phyloP scores from a whole-genome alignment of 306 rosid species.

The Prunus davidiana region DNA sequence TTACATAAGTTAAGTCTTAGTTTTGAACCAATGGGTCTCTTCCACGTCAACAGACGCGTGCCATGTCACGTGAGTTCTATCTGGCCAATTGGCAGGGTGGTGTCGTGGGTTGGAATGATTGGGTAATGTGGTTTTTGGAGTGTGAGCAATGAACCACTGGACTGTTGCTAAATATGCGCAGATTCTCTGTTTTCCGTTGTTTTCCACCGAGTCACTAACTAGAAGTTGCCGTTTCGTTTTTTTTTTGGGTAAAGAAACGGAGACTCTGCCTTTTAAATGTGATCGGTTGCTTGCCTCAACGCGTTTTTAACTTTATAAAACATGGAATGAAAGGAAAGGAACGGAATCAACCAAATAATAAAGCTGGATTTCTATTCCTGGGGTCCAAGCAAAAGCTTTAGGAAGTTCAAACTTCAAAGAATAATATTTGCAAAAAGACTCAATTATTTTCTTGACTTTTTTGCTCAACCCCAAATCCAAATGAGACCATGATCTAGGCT shows the following conservation, averaged over 20 bases:
- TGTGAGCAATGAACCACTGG: neutral
- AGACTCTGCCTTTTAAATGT: neutral
- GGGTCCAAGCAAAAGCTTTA: neutral
- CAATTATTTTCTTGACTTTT: neutral
- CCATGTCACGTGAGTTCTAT: neutral
- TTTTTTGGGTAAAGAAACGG: neutral
- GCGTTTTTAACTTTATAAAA: neutral
- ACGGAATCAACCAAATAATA: too few species aligned
- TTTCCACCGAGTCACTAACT: neutral
- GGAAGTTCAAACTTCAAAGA: neutral
- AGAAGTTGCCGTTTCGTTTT: slow-evolving; percentile 12
- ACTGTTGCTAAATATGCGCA: slow-evolving; percentile 5
- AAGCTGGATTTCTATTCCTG: neutral
- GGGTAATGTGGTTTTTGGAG: too few species aligned
- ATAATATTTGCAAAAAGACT: neutral
- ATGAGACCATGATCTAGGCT: too few species aligned
- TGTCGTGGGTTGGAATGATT: neutral
- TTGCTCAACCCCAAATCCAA: neutral
- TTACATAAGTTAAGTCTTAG: neutral
- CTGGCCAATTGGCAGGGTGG: neutral
- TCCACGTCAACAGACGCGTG: neutral
- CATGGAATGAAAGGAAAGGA: neutral
- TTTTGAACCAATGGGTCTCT: neutral
- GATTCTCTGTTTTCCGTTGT: neutral
- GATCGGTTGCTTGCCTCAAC: neutral